Conservation (phyloP, 2,329 filamentous ascomycete species). For the Fusarium setosum region DNA sequence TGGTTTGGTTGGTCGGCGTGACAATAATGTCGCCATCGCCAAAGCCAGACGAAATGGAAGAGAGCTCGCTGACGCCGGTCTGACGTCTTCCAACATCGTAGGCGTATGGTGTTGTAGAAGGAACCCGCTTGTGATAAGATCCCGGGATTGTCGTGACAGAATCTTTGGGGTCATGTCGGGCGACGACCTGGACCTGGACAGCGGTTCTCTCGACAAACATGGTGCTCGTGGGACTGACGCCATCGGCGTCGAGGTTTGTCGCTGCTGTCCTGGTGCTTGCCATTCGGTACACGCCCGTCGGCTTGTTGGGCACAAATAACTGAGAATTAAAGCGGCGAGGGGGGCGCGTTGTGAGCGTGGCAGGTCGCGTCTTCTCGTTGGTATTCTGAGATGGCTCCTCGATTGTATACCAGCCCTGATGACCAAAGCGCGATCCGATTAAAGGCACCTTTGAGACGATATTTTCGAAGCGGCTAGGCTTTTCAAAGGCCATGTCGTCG, state of each 20-base stretch:
- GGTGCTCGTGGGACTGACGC: slow-evolving; percentile 37
- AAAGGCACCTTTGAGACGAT: slow-evolving; percentile 51
- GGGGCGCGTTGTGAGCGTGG: slow-evolving; percentile 7
- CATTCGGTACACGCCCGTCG: slow-evolving; percentile 33
- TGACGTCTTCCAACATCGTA: slow-evolving; percentile 32
- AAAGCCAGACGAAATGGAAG: slow-evolving; percentile 73
- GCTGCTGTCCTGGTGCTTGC: slow-evolving; percentile 16
- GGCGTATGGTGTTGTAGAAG: slow-evolving; percentile 29
- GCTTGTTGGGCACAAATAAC: slow-evolving; percentile 36
- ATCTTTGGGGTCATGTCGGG: slow-evolving; percentile 31
- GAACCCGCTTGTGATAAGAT: slow-evolving; percentile 27
- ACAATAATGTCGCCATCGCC: slow-evolving; percentile 70
- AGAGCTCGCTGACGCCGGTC: slow-evolving; percentile 62
- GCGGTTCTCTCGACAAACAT: slow-evolving; percentile 39
- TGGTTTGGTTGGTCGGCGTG: slow-evolving; percentile 44
- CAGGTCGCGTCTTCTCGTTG: slow-evolving; percentile 36
- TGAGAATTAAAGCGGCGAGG: slow-evolving; percentile 35
- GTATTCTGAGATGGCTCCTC: slow-evolving; percentile 38
- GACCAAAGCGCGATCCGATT: slow-evolving; percentile 47
- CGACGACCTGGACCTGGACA: slow-evolving; percentile 35
- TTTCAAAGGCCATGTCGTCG: slow-evolving; percentile 35
- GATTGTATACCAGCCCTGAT: slow-evolving; percentile 49
- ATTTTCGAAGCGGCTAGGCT: slow-evolving; percentile 37
- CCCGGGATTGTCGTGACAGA: slow-evolving; percentile 14
- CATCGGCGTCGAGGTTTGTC: slow-evolving; percentile 24